These are phyloP conservation scores for Rutstroemia sydowiana DNA, from an alignment of 2,329 filamentous ascomycete genomes.

Conservation along the genomic window DNA sequence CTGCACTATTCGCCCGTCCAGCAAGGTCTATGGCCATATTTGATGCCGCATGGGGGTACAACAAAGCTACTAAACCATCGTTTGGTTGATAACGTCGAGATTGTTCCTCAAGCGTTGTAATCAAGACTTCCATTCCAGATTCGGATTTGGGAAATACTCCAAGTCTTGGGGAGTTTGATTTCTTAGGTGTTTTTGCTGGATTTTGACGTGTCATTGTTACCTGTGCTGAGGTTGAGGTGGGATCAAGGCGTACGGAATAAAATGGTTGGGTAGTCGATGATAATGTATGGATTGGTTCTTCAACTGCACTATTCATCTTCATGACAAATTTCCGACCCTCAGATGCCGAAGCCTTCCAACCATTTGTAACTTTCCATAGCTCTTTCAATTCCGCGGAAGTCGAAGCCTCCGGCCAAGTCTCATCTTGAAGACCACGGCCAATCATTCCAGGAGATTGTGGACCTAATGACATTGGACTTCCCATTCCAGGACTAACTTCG, in stretches of 20 bases:
- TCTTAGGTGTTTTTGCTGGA: conserved; percentile 42
- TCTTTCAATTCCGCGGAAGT: conserved; percentile 52
- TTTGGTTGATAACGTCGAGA: conserved; percentile 46
- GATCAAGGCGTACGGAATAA: conserved; percentile 58
- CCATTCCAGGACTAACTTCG: conserved; percentile 24
- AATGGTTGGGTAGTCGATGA: conserved; percentile 56
- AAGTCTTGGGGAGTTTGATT: conserved; percentile 17
- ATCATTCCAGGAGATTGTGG: conserved; percentile 21
- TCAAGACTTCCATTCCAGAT: conserved; percentile 40
- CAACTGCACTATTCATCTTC: conserved; percentile 46
- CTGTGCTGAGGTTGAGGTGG: conserved; percentile 55
- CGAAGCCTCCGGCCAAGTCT: conserved; percentile 25
- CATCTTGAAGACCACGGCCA: conserved; percentile 25
- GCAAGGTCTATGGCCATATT: conserved; percentile 50
- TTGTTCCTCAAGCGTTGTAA: conserved; percentile 50
- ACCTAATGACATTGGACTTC: conserved; percentile 23
- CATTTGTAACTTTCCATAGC: conserved; percentile 64
- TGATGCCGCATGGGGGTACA: conserved; percentile 60
- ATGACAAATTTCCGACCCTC: conserved; percentile 55
- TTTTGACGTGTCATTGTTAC: conserved; percentile 53
- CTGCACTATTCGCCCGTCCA: conserved; percentile 37
- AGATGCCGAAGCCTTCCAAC: conserved; percentile 54
- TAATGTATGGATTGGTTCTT: conserved; percentile 60
- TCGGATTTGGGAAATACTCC: conserved; percentile 20
- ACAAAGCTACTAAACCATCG: conserved; percentile 58